Conservation (phyloP, 2,329 filamentous ascomycete species). For the Penicillium rolfsii region DNA sequence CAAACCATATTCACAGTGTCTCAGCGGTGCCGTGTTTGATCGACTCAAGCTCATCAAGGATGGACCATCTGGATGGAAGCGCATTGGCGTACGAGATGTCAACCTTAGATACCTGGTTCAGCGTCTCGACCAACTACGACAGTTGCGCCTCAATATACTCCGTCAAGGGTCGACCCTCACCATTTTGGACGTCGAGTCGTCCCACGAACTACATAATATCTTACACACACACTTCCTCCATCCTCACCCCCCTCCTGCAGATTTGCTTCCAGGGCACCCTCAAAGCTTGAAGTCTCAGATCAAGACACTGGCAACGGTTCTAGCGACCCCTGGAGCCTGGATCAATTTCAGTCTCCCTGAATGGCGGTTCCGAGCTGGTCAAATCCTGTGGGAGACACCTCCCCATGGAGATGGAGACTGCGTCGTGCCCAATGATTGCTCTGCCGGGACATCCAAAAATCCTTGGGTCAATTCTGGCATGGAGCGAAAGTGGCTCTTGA, state of each 20-base stretch:
- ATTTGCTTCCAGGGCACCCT: constrained; percentile 30
- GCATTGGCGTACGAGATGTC: constrained; percentile 46
- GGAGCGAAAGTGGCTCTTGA: constrained; percentile 57
- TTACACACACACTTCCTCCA: constrained; percentile 46
- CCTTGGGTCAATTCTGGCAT: constrained; percentile 33
- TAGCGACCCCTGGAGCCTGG: constrained; percentile 52
- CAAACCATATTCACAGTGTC: constrained; percentile 42
- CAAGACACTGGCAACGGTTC: constrained; percentile 47
- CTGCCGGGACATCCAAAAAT: constrained; percentile 18
- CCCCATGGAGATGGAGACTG: constrained; percentile 43
- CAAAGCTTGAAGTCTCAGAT: constrained; percentile 52
- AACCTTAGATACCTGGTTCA: constrained; percentile 38
- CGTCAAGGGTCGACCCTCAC: constrained; percentile 36
- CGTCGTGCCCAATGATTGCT: constrained; percentile 19
- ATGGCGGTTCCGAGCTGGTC: constrained; percentile 51
- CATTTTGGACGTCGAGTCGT: constrained; percentile 40
- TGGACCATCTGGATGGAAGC: constrained; percentile 46
- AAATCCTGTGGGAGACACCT: constrained; percentile 49
- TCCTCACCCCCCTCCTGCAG: constrained; percentile 37
- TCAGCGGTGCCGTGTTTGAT: constrained; percentile 40
- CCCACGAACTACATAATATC: constrained; percentile 37
- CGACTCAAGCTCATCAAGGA: constrained; percentile 42
- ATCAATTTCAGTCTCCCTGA: constrained; percentile 52
- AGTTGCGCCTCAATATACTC: constrained; percentile 41
- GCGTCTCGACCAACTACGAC: constrained; percentile 39